Base-by-base conservation (phyloP, 257 asterid species). In the Orobanche coerulescens region DNA sequence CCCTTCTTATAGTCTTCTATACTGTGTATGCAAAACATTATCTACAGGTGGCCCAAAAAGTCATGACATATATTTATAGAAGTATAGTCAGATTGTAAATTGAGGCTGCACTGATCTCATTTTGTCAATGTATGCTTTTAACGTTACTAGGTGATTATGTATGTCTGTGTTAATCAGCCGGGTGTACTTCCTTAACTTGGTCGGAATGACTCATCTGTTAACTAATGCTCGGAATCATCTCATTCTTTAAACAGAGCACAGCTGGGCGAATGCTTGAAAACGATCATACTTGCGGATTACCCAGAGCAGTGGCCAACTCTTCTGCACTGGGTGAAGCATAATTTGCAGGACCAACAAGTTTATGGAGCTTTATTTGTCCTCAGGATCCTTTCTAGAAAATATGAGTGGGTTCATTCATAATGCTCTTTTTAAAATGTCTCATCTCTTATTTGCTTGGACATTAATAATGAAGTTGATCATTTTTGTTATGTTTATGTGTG, bases 301-400 rank as follows among this genome's bases (percentile, higher is more conserved):
- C 97, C 97, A 2, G 99, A 93, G 76, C 96, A 93, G 63, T 93
- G 99, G 99, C 97, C 95, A 23, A 72, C 80, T 14, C 94, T 93
- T 63, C 57, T 93, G 73, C 86, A 78, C 19, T 93, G 99, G 99
- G 87, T 93, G 80, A 89, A 82, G 78, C 90, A 77, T 68, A 84
- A 80, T 78, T 78, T 93, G 74, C 94, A 81, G 83, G 89, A 78
- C 46, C 92, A 89, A 62, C 95, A 93, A 82, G 94, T 89, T 65
- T 86, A 80, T 82, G 90, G 99, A 57, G 89, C 97, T 62, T 73
- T 93, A 33, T 93, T 81, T 71, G 97, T 93, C 46, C 88, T 86
- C 54, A 80, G 97, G 76, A 83, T 89, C 68, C 91, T 93, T 66
- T 79, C 97, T 28, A 83, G 99, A 69, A 89, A 89, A 86, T 93